These are phyloP conservation scores for Obba rivulosa DNA, from an alignment of 768 basidiomycete species.

Conservation along the genomic window DNA sequence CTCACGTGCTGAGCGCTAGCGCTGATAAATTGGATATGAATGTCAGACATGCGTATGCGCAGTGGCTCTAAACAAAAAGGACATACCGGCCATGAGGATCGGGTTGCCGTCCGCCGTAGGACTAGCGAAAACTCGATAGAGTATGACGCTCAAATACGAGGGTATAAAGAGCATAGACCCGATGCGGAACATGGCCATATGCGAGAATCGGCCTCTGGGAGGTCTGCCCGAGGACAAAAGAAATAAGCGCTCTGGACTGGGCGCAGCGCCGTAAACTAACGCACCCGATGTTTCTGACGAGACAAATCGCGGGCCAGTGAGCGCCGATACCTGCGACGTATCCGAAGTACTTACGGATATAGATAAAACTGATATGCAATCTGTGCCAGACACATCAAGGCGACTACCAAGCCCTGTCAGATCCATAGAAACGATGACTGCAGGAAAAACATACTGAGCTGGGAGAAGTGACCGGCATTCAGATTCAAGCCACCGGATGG, in stretches of 20 bases:
- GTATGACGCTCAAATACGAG: conserved; percentile 74
- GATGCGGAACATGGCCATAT: conserved; percentile 85
- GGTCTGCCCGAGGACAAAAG: conserved; percentile 42
- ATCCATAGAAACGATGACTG: conserved; percentile 3
- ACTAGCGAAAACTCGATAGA: conserved; percentile 72
- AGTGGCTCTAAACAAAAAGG: conserved; percentile 2
- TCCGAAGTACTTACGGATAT: conserved; percentile 62
- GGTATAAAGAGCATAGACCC: conserved; percentile 86
- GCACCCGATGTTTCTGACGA: conserved; percentile 31
- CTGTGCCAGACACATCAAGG: conserved; percentile 91
- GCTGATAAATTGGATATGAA: conserved; percentile 34
- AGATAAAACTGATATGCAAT: conserved; percentile 89
- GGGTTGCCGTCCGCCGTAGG: conserved; percentile 64
- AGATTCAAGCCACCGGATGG: conserved; percentile 85
- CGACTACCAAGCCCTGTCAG: conserved; percentile 45
- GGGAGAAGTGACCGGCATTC: conserved; percentile 87
- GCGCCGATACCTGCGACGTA: not conserved
- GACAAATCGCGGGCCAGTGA: not conserved
- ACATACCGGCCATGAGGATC: conserved; percentile 75
- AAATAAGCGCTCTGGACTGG: not conserved
- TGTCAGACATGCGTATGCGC: conserved; percentile 3
- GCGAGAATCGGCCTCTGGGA: conserved; percentile 77
- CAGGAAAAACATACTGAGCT: conserved; percentile 58
- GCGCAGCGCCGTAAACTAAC: conserved; percentile 1
- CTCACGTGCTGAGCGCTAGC: conserved; percentile 78